These are phyloP conservation scores for Monotropa hypopitys DNA, from an alignment of 179 eudicot species.

Conservation along the genomic window DNA sequence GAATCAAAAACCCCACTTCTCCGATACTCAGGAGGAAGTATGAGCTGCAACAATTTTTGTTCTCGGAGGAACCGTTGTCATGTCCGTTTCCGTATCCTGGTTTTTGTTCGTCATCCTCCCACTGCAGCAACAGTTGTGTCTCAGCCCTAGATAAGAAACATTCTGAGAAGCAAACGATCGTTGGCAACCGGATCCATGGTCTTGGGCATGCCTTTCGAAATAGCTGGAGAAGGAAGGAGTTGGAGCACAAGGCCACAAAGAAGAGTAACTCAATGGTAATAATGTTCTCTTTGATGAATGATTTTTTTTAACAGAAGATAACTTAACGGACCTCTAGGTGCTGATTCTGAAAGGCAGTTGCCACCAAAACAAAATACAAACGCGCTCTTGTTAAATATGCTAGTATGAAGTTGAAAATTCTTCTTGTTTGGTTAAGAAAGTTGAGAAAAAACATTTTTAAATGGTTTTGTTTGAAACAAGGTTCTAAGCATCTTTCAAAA, in stretches of 20 bases:
- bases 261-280: conserved; percentile 51
- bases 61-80: conserved; percentile 24
- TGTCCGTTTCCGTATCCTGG: conserved; percentile 43
- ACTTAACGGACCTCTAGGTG: neutral
- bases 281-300: neutral
- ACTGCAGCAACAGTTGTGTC: conserved; percentile 17
- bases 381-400: neutral
- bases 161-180: conserved; percentile 45
- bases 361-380: neutral
- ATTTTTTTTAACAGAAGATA: neutral
- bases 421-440: neutral
- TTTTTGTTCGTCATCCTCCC: conserved; percentile 26
- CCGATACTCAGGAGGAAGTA: conserved; percentile 68
- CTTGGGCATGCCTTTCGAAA: conserved; percentile 64
- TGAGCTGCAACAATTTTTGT: conserved; percentile 55
- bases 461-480: neutral
- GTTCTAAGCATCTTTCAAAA: neutral
- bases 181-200: conserved; percentile 41
- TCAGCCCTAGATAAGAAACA: conserved; percentile 39
- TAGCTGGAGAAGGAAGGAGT: conserved; percentile 64
- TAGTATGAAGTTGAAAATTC: neutral
- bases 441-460: neutral
- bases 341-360: neutral
- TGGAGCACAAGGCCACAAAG: conserved; percentile 35
- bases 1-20: conserved; percentile 2